Evolutionary conservation across 805 yeast genomes (phyloP), one percentile per base, ranked within the genome.

Genomic region (Candida germanica): DNA sequence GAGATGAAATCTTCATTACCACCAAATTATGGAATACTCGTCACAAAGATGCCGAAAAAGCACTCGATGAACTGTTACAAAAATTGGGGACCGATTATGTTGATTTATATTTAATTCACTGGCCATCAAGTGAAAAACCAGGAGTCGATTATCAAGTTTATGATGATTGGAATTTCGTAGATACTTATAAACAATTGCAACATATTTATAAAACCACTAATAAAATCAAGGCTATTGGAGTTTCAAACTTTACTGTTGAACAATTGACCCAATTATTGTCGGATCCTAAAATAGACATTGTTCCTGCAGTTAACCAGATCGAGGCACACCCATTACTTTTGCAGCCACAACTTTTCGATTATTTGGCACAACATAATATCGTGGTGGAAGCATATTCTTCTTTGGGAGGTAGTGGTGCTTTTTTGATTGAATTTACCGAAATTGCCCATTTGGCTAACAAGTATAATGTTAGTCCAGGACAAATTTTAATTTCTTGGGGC

Each of bases 241-340:
- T 80, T 14, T 80, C 88, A 12, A 83, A 83, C 54, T 82, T 80
- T 47, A 61, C 76, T 15, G 65, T 64, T 15, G 64, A 56, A 5
- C 60, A 80, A 47, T 61, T 87, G 49, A 77, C 75, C 47, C 93
- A 86, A 52, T 66, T 85, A 50, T 62, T 83, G 38, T 75, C 86
- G 53, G 77, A 79, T 40, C 77, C 81, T 40, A 73, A 77, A 44
- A 51, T 81, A 33, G 62, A 79, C 42, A 58, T 48, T 13, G 51
- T 52, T 5, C 87, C 87, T 3, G 70, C 63, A 39, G 79, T 82
- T 21, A 73, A 82, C 51, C 89, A 83, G 57, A 78, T 83, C 42
- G 89, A 83, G 53, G 93, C 84, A 57, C 96, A 87, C 61, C 96
- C 96, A 42, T 85, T 86, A 68, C 70, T 87, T 54, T 83, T 83